Conservation (phyloP, 768 basidiomycete species). For the Cubamyces lactineus region DNA sequence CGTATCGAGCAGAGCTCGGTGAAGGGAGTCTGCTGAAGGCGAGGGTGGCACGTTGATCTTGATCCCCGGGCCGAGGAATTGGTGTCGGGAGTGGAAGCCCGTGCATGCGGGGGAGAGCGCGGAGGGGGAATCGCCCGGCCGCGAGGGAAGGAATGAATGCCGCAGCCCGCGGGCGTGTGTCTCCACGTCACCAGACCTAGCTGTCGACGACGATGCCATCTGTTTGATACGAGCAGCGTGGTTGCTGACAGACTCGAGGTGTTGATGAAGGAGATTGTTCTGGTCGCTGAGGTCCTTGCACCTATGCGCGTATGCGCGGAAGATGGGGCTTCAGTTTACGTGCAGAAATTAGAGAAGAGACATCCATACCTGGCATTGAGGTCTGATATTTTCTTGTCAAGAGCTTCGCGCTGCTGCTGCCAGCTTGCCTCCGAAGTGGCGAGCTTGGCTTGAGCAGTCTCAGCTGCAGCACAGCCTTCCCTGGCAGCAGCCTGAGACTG, state of each 20-base stretch:
- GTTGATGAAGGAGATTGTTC: slow-evolving; percentile 77
- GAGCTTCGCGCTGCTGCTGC: slow-evolving; percentile 73
- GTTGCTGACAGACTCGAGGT: slow-evolving; percentile 81
- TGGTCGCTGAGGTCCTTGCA: slow-evolving; percentile 75
- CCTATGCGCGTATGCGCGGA: slow-evolving; percentile 47
- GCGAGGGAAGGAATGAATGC: slow-evolving; percentile 27
- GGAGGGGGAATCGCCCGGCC: slow-evolving; percentile 4
- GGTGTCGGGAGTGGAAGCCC: slow-evolving; percentile 25
- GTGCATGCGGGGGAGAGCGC: slow-evolving; percentile 22
- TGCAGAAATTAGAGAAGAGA: background rate
- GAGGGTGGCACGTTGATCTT: slow-evolving; percentile 27
- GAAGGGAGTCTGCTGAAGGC: slow-evolving; percentile 29
- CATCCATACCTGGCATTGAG: slow-evolving; percentile 64
- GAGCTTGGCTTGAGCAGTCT: slow-evolving; percentile 78
- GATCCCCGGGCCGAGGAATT: slow-evolving; percentile 25
- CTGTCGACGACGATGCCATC: slow-evolving; percentile 58
- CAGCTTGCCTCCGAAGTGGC: slow-evolving; percentile 75
- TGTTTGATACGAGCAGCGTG: slow-evolving; percentile 82
- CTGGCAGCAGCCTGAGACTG: slow-evolving; percentile 54
- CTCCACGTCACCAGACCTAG: slow-evolving; percentile 45
- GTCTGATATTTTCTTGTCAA: slow-evolving; percentile 79
- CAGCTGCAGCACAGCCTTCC: slow-evolving; percentile 61
- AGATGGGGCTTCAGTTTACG: slow-evolving; percentile 1
- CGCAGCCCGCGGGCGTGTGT: slow-evolving; percentile 33
- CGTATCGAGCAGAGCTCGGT: slow-evolving; percentile 10